A percentile compares a stretch with the other conserved stretches of the same genome.
Evolutionary conservation across 2,329 filamentous ascomycete species (phyloP).

Genomic region (Blastomyces gilchristii): DNA sequence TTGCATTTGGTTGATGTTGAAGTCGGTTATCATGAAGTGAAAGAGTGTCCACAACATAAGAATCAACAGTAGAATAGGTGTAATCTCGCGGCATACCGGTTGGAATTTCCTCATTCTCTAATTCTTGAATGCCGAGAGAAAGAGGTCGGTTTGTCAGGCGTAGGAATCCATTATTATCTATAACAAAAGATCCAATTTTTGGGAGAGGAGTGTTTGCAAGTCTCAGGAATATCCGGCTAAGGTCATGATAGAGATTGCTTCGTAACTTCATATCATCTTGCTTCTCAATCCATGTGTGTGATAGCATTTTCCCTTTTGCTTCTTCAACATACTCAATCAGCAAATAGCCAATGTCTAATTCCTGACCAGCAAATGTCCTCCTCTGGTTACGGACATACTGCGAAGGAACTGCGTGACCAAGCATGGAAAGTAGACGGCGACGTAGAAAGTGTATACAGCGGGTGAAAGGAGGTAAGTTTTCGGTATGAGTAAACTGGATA

Average conservation of each 20-base stretch:
- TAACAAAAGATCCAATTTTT: constrained; percentile 15
- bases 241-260: constrained; percentile 10
- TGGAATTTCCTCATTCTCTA: constrained; percentile 19
- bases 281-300: constrained; percentile 7
- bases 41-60: no score
- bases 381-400: constrained; percentile 4
- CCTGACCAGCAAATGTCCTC: not conserved
- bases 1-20: no score
- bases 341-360: constrained; percentile 8
- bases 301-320: constrained; percentile 11
- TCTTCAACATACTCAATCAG: constrained; percentile 13
- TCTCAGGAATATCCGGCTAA: constrained; percentile 10
- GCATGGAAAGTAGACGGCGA: no score
- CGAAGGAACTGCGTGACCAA: not conserved
- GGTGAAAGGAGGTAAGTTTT: not conserved
- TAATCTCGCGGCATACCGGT: no score
- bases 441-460: not conserved
- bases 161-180: constrained; percentile 13
- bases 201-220: constrained; percentile 5
- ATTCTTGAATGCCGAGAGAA: constrained; percentile 14
- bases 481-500: not conserved
- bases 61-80: no score
- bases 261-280: constrained; percentile 7
- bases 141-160: constrained; percentile 17
- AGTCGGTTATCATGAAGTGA: no score